phyloP scores from a whole-genome alignment of 805 yeast genomes.

The Candida oleophila region DNA sequence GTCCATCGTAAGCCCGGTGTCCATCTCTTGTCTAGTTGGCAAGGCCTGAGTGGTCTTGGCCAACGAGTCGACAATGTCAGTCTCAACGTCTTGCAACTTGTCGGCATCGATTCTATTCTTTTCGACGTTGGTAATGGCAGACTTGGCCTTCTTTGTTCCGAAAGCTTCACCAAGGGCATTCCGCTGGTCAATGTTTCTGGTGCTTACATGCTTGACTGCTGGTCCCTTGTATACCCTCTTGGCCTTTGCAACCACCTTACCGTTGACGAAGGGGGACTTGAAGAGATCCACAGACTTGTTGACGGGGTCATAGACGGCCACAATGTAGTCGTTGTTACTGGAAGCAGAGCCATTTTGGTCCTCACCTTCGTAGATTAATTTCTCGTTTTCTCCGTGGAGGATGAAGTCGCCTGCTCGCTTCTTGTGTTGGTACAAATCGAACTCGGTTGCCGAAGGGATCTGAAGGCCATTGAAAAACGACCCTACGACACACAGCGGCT shows the following conservation, averaged over 20 bases:
- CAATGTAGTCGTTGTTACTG: slow-evolving; percentile 49
- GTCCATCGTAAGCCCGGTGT: slow-evolving; percentile 54
- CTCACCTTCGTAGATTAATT: slow-evolving; percentile 70
- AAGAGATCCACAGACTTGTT: slow-evolving; percentile 62
- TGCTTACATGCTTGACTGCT: slow-evolving; percentile 54
- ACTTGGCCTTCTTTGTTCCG: slow-evolving; percentile 95
- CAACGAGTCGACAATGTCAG: slow-evolving; percentile 81
- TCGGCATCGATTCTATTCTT: slow-evolving; percentile 86
- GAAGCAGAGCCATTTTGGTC: slow-evolving; percentile 17
- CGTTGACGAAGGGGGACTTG: slow-evolving; percentile 59
- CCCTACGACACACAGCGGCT: slow-evolving; percentile 55
- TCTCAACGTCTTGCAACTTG: slow-evolving; percentile 67
- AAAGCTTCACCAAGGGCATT: slow-evolving; percentile 91
- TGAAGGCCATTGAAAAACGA: slow-evolving; percentile 79
- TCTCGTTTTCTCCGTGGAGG: slow-evolving; percentile 72
- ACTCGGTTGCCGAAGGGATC: slow-evolving; percentile 56
- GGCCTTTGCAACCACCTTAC: slow-evolving; percentile 62
- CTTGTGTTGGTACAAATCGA: slow-evolving; percentile 60
- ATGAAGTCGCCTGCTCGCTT: slow-evolving; percentile 46
- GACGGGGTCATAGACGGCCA: slow-evolving; percentile 77
- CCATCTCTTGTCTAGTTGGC: slow-evolving; percentile 70
- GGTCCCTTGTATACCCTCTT: slow-evolving; percentile 62
- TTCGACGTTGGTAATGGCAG: slow-evolving; percentile 77
- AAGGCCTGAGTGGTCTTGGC: slow-evolving; percentile 64
- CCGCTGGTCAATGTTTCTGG: slow-evolving; percentile 58